Percentiles rank a stretch among this genome's conserved stretches.
phyloP scores from a whole-genome alignment of 1,139 yeast species.

The Oligophagozyma castellii region DNA sequence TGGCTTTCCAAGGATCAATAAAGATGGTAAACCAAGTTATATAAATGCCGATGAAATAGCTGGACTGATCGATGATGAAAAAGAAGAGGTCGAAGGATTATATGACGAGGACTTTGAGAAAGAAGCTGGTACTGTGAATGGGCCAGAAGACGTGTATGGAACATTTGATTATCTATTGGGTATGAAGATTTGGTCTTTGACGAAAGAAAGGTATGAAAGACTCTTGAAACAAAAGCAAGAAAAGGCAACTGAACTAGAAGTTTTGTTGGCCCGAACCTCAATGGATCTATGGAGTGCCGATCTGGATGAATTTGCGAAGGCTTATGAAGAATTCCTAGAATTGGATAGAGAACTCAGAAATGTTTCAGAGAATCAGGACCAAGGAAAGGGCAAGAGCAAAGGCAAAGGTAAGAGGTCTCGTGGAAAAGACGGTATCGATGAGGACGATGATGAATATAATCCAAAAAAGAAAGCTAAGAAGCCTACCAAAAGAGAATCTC shows the following conservation, averaged over 20 bases:
- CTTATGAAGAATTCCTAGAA: constrained; percentile 52
- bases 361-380: constrained; percentile 3
- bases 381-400: constrained; percentile 15
- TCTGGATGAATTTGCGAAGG: constrained; percentile 53
- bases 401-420: constrained; percentile 23
- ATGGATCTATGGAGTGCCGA: constrained; percentile 84
- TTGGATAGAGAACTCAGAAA: constrained; percentile 36
- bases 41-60: constrained; percentile 27
- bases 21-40: constrained; percentile 45
- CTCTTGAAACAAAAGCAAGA: constrained; percentile 57
- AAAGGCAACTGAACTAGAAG: constrained; percentile 60
- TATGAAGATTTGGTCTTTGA: constrained; percentile 89
- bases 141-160: constrained; percentile 32
- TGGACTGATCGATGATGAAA: constrained; percentile 24
- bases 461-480: constrained; percentile 18
- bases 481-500: constrained; percentile 3
- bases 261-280: constrained; percentile 54
- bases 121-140: constrained; percentile 19
- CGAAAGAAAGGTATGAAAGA: constrained; percentile 76
- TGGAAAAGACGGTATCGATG: constrained; percentile 12
- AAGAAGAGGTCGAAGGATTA: constrained; percentile 23
- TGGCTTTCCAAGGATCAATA: constrained; percentile 67
- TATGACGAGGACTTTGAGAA: constrained; percentile 26
- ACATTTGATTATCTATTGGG: constrained; percentile 66
- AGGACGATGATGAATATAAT: constrained; percentile 22